Base-by-base conservation (phyloP, 441 rosid species). In the Lagerstroemia fauriei region DNA sequence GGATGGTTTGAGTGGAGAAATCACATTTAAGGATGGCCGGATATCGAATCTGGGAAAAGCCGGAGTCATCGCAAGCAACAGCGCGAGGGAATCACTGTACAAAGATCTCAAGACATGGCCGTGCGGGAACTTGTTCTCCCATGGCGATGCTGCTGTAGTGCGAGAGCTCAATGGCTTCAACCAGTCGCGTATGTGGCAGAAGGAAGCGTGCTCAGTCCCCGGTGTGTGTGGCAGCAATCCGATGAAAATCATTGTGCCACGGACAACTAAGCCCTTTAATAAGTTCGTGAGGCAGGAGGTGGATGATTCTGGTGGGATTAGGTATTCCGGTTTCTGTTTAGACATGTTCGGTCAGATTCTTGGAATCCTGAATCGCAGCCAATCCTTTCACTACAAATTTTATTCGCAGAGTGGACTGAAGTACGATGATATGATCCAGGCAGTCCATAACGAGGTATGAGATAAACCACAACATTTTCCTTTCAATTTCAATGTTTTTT, bases 221-320 rank as follows among this genome's bases (percentile, higher is more conserved):
- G 34, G 27, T 27, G 57, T 74, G 11, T 11, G 25, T 48, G 90
- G 88, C 9, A 83, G 83, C 4, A 85, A 81, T n/a, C 89, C 75
- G 9, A 57, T 91, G 88, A 79, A 13, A 25, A 90, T 92, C 31
- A 92, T 89, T 53, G 90, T 92, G 79, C 93, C 93, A 11, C 87
- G 72, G 0, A 82, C 75, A 29, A 88, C 91, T 38, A 38, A 38
- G 3, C 14, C 86, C 24, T 91, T 91, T 17, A 81, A 86, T 53
- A 86, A 59, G 80, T 91, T 91, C 61, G 91, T 89, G 29, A 87
- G 66, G 44, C n/a, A n/a, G 46, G 78, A 71, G 7, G 44, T 38
- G 44, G 47, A 74, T 76, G 18, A 70, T 66, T 7, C 78, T 82
- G 65, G 71, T 61, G 14, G 68, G 10, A 8, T 24, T 17, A 17